Percentiles rank a stretch among this genome's conserved stretches.
These are phyloP conservation scores for Samsoniella hepiali DNA, from an alignment of 2,329 filamentous ascomycete species.

Conservation along the genomic window DNA sequence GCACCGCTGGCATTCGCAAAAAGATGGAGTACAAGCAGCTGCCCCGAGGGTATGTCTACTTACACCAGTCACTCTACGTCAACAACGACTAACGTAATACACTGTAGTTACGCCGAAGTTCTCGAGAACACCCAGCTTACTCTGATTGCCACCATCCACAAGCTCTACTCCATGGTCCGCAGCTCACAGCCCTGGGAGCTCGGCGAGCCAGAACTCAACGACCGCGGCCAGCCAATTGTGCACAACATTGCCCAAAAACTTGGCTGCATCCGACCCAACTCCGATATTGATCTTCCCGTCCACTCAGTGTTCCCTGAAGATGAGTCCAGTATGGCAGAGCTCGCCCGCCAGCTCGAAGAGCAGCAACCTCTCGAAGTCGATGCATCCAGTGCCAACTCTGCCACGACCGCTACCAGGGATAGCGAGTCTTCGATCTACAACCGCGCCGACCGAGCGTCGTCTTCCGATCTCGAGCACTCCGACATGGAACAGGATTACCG, in stretches of 20 bases:
- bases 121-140: slow-evolving; percentile 64
- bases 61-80: neutral
- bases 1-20: slow-evolving; percentile 60
- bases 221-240: slow-evolving; percentile 59
- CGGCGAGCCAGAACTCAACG: slow-evolving; percentile 62
- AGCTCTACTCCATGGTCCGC: slow-evolving; percentile 62
- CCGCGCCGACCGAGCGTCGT: slow-evolving; percentile 49
- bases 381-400: slow-evolving; percentile 5
- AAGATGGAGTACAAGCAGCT: slow-evolving; percentile 69
- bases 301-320: slow-evolving; percentile 61
- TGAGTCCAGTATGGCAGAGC: slow-evolving; percentile 53
- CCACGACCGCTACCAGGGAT: slow-evolving; percentile 20
- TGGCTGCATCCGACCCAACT: slow-evolving; percentile 61
- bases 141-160: slow-evolving; percentile 62
- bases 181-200: slow-evolving; percentile 57
- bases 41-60: slow-evolving; percentile 51
- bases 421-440: slow-evolving; percentile 34
- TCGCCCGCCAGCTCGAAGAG: slow-evolving; percentile 53
- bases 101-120: slow-evolving; percentile 57
- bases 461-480: slow-evolving; percentile 53
- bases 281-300: slow-evolving; percentile 56
- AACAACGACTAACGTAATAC: neutral
- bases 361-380: slow-evolving; percentile 44
- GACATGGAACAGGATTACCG: slow-evolving; percentile 56
- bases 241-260: slow-evolving; percentile 64